Base-by-base conservation (phyloP, 805 yeast genomes). In the Nematodospora valgi region DNA sequence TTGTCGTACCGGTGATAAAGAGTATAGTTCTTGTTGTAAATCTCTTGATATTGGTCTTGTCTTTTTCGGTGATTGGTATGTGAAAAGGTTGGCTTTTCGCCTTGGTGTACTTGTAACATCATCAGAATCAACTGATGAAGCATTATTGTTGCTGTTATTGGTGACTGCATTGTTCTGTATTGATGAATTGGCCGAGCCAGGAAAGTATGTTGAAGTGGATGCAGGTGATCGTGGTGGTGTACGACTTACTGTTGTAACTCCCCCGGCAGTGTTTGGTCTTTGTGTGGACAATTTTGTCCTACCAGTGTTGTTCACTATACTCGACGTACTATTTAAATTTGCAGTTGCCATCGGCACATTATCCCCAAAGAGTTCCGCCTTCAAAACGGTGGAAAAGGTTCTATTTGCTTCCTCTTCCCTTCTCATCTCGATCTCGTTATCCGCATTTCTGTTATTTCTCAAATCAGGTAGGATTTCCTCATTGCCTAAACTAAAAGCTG, bases 321-420 rank as follows among this genome's bases (percentile, higher is more conserved):
- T 52, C 4, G 49, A 47, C 29, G 53, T 37, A 14, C 44, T 41
- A 6, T 58, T 40, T 15, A 60, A 38, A 37, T 57, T 62, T 8
- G 72, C 63, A 4, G 66, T 54, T 8, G 70, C 69, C 64, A 58
- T 58, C 4, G 89, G 86, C 4, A 86, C 77, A 41, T 84, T 77
- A 52, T 83, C 93, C 11, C 97, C 98, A 66, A 93, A 93, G 23
- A 93, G 62, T 56, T 93, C 98, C 22, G 94, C 85, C 48, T 85
- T 83, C 31, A 93, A 63, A 2, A 93, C 85, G 0, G 91, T 79
- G 37, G 89, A 81, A 58, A 89, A 93, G 0, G 95, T 86, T 44
- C 83, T 68, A 54, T 86, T 86, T 4, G 96, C 96, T 51, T 86
- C 95, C 46, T 81, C 82, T 51, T 80, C 86, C 44, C 78, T 70